A percentile compares a stretch with the other conserved stretches of the same genome.
These are phyloP conservation scores for Fragaria iinumae DNA, from an alignment of 306 rosid genomes.

Conservation along the genomic window DNA sequence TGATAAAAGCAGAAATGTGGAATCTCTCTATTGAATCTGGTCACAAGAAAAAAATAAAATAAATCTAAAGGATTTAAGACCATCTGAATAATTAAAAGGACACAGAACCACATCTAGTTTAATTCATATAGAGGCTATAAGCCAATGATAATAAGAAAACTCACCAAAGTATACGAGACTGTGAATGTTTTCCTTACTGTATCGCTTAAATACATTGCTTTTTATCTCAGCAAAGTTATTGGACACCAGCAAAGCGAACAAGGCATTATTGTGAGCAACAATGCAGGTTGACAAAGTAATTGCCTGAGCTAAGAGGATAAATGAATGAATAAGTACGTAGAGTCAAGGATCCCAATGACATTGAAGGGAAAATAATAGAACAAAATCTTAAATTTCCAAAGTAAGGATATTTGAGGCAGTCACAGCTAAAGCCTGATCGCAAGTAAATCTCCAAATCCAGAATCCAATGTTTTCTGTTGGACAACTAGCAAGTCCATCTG, in stretches of 20 bases:
- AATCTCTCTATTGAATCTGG: constrained; percentile 98
- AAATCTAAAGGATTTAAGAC: constrained; percentile 10
- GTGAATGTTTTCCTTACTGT: constrained; percentile 86
- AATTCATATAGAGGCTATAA: not conserved
- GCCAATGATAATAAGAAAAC: constrained; percentile 27
- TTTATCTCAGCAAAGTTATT: constrained; percentile 97
- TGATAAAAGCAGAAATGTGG: constrained; percentile 86
- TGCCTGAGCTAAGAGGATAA: constrained; percentile 97
- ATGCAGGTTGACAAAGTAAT: constrained; percentile 95
- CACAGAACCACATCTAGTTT: not conserved
- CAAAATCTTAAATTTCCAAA: constrained; percentile 16
- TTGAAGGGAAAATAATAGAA: not conserved
- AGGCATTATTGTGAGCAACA: constrained; percentile 93
- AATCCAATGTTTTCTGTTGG: constrained; percentile 59
- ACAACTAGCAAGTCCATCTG: constrained; percentile 84
- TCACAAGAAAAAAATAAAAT: constrained; percentile 26
- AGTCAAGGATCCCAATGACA: constrained; percentile 64
- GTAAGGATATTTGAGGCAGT: constrained; percentile 94
- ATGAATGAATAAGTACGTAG: constrained; percentile 75
- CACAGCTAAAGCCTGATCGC: constrained; percentile 73
- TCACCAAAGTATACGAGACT: constrained; percentile 91
- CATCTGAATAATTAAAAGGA: not conserved
- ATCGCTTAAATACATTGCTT: constrained; percentile 91
- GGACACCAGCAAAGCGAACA: constrained; percentile 92
- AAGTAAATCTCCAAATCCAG: constrained; percentile 82